Evolutionary conservation across 495 filamentous ascomycete genomes (phyloP).

Genomic region (Neurospora hispaniola): DNA sequence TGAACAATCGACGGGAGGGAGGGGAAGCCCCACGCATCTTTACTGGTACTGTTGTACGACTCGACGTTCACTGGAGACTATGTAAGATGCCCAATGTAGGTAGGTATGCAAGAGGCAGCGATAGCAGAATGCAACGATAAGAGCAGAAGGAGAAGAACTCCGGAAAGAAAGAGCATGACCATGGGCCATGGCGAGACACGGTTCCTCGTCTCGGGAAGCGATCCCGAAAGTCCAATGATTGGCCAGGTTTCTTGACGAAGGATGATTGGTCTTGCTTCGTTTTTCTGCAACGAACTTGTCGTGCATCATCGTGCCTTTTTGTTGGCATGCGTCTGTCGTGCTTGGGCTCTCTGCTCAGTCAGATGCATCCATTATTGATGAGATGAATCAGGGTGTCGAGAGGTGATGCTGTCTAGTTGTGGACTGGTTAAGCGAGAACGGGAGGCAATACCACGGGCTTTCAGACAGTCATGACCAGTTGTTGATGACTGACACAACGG

Average conservation of each 20-base stretch:
- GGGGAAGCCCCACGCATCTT: background rate
- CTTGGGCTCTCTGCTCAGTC: background rate
- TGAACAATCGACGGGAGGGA: background rate
- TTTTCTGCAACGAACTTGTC: background rate
- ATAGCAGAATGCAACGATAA: background rate
- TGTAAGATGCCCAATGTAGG: background rate
- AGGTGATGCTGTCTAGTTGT: background rate
- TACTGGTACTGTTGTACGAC: background rate
- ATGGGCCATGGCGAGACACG: background rate
- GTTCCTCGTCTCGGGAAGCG: background rate
- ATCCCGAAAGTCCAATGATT: background rate
- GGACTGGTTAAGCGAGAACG: background rate
- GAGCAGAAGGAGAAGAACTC: background rate
- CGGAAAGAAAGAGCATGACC: background rate
- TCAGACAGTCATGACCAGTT: background rate
- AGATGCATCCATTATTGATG: background rate
- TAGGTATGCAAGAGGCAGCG: background rate
- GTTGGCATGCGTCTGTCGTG: background rate
- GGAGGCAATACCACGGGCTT: background rate
- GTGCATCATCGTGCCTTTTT: background rate
- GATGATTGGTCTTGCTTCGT: background rate
- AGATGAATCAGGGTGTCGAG: background rate
- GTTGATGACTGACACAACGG: background rate
- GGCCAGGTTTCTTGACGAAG: background rate
- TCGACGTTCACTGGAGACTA: background rate